phyloP scores from a whole-genome alignment of 2,329 filamentous ascomycete species.

The Paraconiothyrium sp. region DNA sequence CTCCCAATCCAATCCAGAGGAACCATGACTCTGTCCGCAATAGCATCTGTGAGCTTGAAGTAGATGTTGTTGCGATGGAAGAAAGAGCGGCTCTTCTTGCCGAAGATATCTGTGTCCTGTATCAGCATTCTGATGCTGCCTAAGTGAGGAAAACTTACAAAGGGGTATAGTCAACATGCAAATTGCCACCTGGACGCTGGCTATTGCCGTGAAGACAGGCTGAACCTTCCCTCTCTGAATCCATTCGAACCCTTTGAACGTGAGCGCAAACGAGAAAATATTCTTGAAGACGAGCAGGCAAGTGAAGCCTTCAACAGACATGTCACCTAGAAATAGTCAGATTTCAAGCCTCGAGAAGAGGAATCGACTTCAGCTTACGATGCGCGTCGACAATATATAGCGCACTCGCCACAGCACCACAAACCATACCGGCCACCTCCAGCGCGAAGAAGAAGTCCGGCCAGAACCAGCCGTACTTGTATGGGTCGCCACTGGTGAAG shows the following conservation, averaged over 20 bases:
- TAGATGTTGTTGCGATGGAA: slow-evolving; percentile 47
- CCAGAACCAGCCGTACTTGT: slow-evolving; percentile 73
- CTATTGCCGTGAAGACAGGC: slow-evolving; percentile 74
- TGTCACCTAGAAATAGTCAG: slow-evolving; percentile 64
- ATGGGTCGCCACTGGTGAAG: slow-evolving; percentile 70
- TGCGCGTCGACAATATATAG: slow-evolving; percentile 95
- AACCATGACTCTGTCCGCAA: slow-evolving; percentile 32
- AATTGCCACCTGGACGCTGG: slow-evolving; percentile 78
- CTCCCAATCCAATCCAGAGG: slow-evolving; percentile 4
- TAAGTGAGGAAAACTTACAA: slow-evolving; percentile 68
- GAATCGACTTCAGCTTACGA: slow-evolving; percentile 57
- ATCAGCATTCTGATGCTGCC: not conserved
- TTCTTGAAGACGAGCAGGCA: slow-evolving; percentile 95
- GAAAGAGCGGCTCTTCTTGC: slow-evolving; percentile 48
- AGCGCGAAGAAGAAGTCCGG: slow-evolving; percentile 85
- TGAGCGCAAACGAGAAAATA: slow-evolving; percentile 86
- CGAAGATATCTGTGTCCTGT: slow-evolving; percentile 39
- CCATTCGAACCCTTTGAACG: slow-evolving; percentile 87
- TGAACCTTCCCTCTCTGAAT: slow-evolving; percentile 71
- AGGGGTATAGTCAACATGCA: slow-evolving; percentile 79
- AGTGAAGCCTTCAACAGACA: slow-evolving; percentile 88
- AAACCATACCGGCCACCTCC: slow-evolving; percentile 89
- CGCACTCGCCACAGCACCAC: slow-evolving; percentile 85
- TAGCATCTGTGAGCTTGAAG: slow-evolving; percentile 41
- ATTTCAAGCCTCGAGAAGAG: not conserved